A percentile compares a stretch with the other conserved stretches of the same genome.
phyloP scores from a whole-genome alignment of 2,329 filamentous ascomycete genomes.

The Paracoccidioides brasiliensis region DNA sequence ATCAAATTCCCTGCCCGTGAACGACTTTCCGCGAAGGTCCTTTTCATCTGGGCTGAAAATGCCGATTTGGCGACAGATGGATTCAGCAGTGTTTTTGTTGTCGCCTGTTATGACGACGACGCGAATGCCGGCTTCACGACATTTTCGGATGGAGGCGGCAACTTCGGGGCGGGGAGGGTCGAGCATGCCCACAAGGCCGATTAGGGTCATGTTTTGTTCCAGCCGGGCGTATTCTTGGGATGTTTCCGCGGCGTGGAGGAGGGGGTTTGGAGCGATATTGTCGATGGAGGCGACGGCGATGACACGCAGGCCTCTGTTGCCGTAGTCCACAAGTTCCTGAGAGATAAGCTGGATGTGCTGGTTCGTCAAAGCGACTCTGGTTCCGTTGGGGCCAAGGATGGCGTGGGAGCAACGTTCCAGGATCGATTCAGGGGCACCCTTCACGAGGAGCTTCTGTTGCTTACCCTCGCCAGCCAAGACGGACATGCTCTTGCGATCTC shows the following conservation, averaged over 20 bases:
- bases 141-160: slow-evolving; percentile 69
- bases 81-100: slow-evolving; percentile 94
- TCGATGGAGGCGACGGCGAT: slow-evolving; percentile 84
- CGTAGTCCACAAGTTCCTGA: slow-evolving; percentile 76
- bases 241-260: slow-evolving; percentile 63
- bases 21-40: slow-evolving; percentile 81
- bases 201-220: slow-evolving; percentile 86
- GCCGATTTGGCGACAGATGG: slow-evolving; percentile 93
- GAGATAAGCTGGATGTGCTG: slow-evolving; percentile 57
- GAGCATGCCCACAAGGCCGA: slow-evolving; percentile 91
- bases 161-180: slow-evolving; percentile 94
- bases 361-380: slow-evolving; percentile 57
- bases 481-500: slow-evolving; percentile 98
- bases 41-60: slow-evolving; percentile 66
- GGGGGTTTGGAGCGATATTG: slow-evolving; percentile 55
- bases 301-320: slow-evolving; percentile 82
- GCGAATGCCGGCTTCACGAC: slow-evolving; percentile 83
- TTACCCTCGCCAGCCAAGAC: slow-evolving; percentile 64
- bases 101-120: slow-evolving; percentile 98
- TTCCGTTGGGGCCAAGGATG: slow-evolving; percentile 64
- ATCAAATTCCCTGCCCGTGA: slow-evolving; percentile 89
- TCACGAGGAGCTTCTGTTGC: slow-evolving; percentile 74
- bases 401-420: slow-evolving; percentile 81
- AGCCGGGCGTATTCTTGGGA: slow-evolving; percentile 72
- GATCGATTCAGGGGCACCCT: slow-evolving; percentile 89